Percentiles rank a stretch among this genome's conserved stretches.
Conservation (phyloP, 306 rosid species). For the Lablab purpureus region DNA sequence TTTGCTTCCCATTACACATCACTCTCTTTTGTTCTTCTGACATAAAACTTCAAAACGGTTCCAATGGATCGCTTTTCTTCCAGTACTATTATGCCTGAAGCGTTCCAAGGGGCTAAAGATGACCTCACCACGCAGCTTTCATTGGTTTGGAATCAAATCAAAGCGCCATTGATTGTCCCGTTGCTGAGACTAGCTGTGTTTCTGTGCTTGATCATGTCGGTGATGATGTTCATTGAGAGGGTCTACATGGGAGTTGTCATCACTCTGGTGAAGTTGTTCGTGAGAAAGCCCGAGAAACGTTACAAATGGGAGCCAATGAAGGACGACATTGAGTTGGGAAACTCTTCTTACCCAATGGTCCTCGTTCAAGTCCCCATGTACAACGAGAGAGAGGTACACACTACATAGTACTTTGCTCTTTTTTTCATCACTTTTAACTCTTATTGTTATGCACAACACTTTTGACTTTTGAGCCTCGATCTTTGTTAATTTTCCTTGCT, state of each 20-base stretch:
- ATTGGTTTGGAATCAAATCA: slow-evolving; percentile 73
- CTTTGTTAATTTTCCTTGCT: not conserved
- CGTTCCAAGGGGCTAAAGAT: slow-evolving; percentile 71
- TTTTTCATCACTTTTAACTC: not conserved
- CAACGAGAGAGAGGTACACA: slow-evolving; percentile 89
- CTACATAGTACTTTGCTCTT: not conserved
- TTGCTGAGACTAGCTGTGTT: slow-evolving; percentile 61
- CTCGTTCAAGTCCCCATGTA: slow-evolving; percentile 95
- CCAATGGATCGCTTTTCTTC: slow-evolving; percentile 74
- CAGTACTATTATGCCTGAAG: slow-evolving; percentile 53
- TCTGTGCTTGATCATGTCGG: slow-evolving; percentile 78
- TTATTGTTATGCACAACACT: not conserved
- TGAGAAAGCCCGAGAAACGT: slow-evolving; percentile 79
- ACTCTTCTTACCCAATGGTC: slow-evolving; percentile 84
- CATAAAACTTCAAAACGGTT: not conserved
- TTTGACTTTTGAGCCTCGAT: slow-evolving; percentile 12
- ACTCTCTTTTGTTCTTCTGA: slow-evolving; percentile 29
- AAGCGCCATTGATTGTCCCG: slow-evolving; percentile 84
- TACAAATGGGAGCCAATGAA: slow-evolving; percentile 89
- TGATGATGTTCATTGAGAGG: slow-evolving; percentile 84
- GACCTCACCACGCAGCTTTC: slow-evolving; percentile 69
- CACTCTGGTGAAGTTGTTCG: slow-evolving; percentile 66
- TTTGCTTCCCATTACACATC: slow-evolving; percentile 12
- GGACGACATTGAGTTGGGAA: slow-evolving; percentile 85
- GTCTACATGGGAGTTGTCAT: slow-evolving; percentile 88